A percentile compares a stretch with the other conserved stretches of the same genome.
These are phyloP conservation scores for Mycena crocata DNA, from an alignment of 768 basidiomycete species.

Conservation along the genomic window DNA sequence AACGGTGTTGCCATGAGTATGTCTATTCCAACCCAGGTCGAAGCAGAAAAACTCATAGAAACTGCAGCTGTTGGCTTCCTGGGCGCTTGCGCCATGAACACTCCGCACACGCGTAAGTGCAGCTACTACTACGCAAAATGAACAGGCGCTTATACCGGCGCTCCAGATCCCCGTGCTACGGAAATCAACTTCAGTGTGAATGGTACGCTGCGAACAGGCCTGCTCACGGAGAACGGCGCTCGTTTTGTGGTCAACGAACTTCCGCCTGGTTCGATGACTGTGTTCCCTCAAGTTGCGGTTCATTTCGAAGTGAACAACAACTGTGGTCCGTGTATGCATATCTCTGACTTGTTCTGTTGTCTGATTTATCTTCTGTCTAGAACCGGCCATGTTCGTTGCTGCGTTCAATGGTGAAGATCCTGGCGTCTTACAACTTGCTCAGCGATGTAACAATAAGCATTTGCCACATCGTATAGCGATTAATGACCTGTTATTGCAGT, in stretches of 20 bases:
- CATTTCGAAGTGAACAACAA: constrained; percentile 27
- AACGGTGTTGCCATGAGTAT: constrained; percentile 27
- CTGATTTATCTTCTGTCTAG: no score
- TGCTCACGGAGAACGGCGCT: constrained; percentile 29
- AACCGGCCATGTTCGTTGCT: constrained; percentile 30
- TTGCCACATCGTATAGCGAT: background rate
- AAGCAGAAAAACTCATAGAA: no score
- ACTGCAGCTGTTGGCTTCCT: constrained; percentile 18
- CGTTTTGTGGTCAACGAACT: constrained; percentile 29
- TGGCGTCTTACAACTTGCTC: constrained; percentile 25
- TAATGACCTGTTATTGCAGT: constrained; percentile 3
- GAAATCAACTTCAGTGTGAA: constrained; percentile 30
- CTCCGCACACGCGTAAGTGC: constrained; percentile 29
- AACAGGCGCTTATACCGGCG: no score
- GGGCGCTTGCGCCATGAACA: constrained; percentile 25
- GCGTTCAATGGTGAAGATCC: constrained; percentile 23
- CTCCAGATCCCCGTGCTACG: constrained; percentile 33
- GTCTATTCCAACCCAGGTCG: background rate
- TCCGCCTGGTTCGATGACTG: no score
- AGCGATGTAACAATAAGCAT: constrained; percentile 23
- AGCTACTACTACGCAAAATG: no score
- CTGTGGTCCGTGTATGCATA: constrained; percentile 14
- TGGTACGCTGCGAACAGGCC: constrained; percentile 28
- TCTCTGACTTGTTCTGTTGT: background rate
- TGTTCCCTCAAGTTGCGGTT: constrained; percentile 26